phyloP scores from a whole-genome alignment of 257 asterid species.

The Forsythia suspensa region DNA sequence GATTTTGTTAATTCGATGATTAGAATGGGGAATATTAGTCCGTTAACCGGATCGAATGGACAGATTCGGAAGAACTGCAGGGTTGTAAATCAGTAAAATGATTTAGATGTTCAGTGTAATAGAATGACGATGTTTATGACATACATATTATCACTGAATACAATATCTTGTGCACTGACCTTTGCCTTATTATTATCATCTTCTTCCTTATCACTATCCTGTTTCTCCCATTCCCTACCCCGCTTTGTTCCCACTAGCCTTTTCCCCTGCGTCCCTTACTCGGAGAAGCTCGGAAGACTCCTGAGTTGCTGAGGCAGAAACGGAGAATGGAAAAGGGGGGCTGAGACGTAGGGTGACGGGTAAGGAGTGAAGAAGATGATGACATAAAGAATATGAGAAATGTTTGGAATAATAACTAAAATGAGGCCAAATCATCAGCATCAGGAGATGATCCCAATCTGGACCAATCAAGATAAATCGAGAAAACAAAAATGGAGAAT shows the following conservation, averaged over 20 bases:
- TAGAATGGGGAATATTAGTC: slow-evolving; percentile 67
- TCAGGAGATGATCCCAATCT: too few relatives aligned
- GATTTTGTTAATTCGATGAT: slow-evolving; percentile 68
- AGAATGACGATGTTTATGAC: not conserved
- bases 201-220: not conserved
- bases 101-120: not conserved
- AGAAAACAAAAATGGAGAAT: too few relatives aligned
- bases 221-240: not conserved
- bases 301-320: not conserved
- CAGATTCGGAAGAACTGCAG: slow-evolving; percentile 70
- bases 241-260: too few relatives aligned
- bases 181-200: not conserved
- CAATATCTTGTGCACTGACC: not conserved
- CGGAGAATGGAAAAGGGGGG: too few relatives aligned
- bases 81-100: slow-evolving; percentile 37
- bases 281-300: not conserved
- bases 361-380: too few relatives aligned
- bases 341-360: too few relatives aligned
- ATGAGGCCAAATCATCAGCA: too few relatives aligned
- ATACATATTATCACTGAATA: not conserved
- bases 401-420: too few relatives aligned
- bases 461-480: too few relatives aligned
- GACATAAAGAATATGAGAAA: too few relatives aligned
- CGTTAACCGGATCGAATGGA: slow-evolving; percentile 58
- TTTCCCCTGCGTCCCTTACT: not conserved